These are phyloP conservation scores for Chrysopogon serrulatus DNA, from an alignment of 176 grass and related monocot species.

Conservation along the genomic window DNA sequence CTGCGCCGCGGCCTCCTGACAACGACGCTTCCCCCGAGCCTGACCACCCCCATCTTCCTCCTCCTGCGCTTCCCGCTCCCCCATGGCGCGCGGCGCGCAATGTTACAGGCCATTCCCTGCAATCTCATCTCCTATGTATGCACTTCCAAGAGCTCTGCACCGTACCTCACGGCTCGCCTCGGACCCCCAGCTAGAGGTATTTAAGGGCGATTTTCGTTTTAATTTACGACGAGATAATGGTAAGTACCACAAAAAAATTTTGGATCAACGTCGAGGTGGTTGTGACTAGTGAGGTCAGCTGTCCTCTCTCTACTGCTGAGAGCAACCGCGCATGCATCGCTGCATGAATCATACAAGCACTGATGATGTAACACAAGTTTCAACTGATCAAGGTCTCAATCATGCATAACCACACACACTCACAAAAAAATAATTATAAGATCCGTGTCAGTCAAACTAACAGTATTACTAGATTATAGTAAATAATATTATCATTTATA, in stretches of 20 bases:
- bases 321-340: background rate
- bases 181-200: background rate
- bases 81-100: too few relatives aligned
- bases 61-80: background rate
- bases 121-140: background rate
- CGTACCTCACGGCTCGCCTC: background rate
- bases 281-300: background rate
- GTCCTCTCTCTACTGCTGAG: background rate
- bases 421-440: too few relatives aligned
- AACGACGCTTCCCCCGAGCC: conserved; percentile 1
- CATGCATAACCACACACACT: too few relatives aligned
- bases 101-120: background rate
- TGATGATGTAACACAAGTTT: background rate
- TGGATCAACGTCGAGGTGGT: background rate
- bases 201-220: background rate
- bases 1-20: background rate
- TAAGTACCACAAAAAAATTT: background rate
- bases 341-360: background rate
- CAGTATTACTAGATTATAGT: too few relatives aligned
- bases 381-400: background rate
- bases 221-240: background rate
- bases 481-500: too few relatives aligned
- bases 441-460: too few relatives aligned
- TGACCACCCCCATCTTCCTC: conserved; percentile 32
- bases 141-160: background rate